Percentiles rank a stretch among this genome's conserved stretches.
These are phyloP conservation scores for Nannizzia gypsea DNA, from an alignment of 2,329 filamentous ascomycete genomes.

Conservation along the genomic window DNA sequence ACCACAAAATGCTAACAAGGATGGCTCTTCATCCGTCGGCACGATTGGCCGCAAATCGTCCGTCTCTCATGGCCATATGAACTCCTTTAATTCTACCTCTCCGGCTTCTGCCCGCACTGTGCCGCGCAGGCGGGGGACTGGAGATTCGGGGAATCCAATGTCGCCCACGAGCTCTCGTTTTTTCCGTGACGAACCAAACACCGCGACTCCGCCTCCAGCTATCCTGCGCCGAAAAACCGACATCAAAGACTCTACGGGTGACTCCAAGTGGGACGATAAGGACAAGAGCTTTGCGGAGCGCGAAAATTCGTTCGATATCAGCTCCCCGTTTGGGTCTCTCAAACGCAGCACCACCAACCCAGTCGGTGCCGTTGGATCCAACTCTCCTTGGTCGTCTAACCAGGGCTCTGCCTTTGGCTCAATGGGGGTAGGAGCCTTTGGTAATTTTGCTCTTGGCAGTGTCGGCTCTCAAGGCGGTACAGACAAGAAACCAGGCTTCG, in stretches of 20 bases:
- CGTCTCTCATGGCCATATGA: conserved; percentile 53
- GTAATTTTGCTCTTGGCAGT: conserved; percentile 63
- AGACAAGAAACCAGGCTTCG: conserved; percentile 61
- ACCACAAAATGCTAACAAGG: conserved; percentile 54
- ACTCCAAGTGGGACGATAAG: conserved; percentile 38
- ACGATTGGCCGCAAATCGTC: conserved; percentile 64
- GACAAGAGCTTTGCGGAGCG: conserved; percentile 31
- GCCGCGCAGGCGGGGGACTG: conserved; percentile 73
- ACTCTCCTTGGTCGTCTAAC: conserved; percentile 46
- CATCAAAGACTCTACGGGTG: conserved; percentile 40
- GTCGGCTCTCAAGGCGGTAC: conserved; percentile 40
- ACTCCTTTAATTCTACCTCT: conserved; percentile 58
- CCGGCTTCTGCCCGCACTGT: conserved; percentile 62
- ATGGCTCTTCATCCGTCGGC: conserved; percentile 27
- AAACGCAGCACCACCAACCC: conserved; percentile 47
- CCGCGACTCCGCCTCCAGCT: conserved; percentile 49
- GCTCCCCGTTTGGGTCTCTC: conserved; percentile 42
- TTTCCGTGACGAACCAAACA: conserved; percentile 41
- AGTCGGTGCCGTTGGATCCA: conserved; percentile 20
- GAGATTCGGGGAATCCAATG: conserved; percentile 48
- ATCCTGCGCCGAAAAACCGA: conserved; percentile 52
- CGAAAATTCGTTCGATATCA: conserved; percentile 31
- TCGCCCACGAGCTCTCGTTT: conserved; percentile 39
- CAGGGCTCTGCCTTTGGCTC: conserved; percentile 54
- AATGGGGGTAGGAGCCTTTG: conserved; percentile 63